Base-by-base conservation (phyloP, 2,329 filamentous ascomycete genomes). In the Arthrobotrys conoides region DNA sequence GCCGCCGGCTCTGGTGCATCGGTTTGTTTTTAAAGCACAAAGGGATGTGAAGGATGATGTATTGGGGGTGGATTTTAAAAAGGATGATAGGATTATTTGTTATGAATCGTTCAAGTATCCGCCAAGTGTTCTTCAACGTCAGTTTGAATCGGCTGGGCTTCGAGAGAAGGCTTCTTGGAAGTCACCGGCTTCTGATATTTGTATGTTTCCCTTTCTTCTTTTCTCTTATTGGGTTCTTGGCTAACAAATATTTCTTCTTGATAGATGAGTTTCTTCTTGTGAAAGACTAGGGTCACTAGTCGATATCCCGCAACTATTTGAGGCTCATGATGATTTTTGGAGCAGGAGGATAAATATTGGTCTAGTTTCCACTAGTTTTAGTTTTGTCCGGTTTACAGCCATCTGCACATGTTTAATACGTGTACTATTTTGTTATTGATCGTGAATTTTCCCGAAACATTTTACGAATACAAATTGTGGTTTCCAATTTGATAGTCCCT, bases 31-130 rank as follows among this genome's bases (percentile, higher is more conserved):
- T 22, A 18, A 36, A 1, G 57, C 57, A 3, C 9, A 44, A 46
- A 24, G 16, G 8, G 57, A 63, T 9, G 18, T 63, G 3, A 41
- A 44, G 9, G 57, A 63, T 10, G 57, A 63, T n/a, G 22, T 18
- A 12, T 18, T 63, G 10, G 57, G 41, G 14, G 6, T 63, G 10
- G 33, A 44, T 33, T 24, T 63, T 16, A 63, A 46, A 12, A 9
- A 18, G 24, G 57, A 36, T 9, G 57, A 63, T n/a, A 63, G 36
- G 22, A 44, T 63, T n/a, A 46, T 44, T 16, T 63, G 57, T 5
- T 63, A 63, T 33, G 57, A 63, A 44, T 63, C 57, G 10, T 63
- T 63, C 12, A 63, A 63, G 16, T 63, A 63, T 27, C 57, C 57
- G n/a, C 5, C 33, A 5, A 5, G 20, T 5, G 57, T 63, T 44